These are phyloP conservation scores for Tillandsia leiboldiana DNA, from an alignment of 176 grass and related monocot species.

Conservation along the genomic window DNA sequence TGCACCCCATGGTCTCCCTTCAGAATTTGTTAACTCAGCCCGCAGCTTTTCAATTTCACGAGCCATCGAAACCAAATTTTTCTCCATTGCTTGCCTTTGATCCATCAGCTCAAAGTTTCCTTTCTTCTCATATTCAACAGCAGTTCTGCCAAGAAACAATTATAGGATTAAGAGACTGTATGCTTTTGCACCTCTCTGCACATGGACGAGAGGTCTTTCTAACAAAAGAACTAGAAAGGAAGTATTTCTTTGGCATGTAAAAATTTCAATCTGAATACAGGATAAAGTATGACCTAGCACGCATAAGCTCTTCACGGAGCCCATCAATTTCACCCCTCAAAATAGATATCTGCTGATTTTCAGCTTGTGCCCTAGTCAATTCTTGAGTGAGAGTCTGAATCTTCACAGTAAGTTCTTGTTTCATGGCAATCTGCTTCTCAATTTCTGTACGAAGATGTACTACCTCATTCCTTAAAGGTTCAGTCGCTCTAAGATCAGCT, in stretches of 20 bases:
- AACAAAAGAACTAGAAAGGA: slow-evolving; percentile 12
- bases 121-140: slow-evolving; percentile 46
- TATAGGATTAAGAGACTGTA: slow-evolving; percentile 15
- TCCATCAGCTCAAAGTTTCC: slow-evolving; percentile 60
- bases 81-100: slow-evolving; percentile 71
- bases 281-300: slow-evolving; percentile 27
- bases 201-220: neutral
- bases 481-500: slow-evolving; percentile 46
- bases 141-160: slow-evolving; percentile 29
- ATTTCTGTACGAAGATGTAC: slow-evolving; percentile 45
- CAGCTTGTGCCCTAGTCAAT: slow-evolving; percentile 35
- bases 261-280: neutral
- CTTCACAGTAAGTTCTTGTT: slow-evolving; percentile 50
- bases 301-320: slow-evolving; percentile 42
- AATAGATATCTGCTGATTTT: slow-evolving; percentile 39
- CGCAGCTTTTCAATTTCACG: slow-evolving; percentile 57
- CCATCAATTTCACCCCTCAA: slow-evolving; percentile 41
- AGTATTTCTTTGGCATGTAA: neutral
- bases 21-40: slow-evolving; percentile 36
- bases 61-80: slow-evolving; percentile 54
- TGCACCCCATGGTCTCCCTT: slow-evolving; percentile 37
- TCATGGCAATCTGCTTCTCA: slow-evolving; percentile 34
- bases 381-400: slow-evolving; percentile 42
- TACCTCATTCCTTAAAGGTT: slow-evolving; percentile 41
- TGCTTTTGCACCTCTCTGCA: neutral